Evolutionary conservation across 192 early-diverging fungal species (phyloP).

Genomic region (Backusella liffmaniae): DNA sequence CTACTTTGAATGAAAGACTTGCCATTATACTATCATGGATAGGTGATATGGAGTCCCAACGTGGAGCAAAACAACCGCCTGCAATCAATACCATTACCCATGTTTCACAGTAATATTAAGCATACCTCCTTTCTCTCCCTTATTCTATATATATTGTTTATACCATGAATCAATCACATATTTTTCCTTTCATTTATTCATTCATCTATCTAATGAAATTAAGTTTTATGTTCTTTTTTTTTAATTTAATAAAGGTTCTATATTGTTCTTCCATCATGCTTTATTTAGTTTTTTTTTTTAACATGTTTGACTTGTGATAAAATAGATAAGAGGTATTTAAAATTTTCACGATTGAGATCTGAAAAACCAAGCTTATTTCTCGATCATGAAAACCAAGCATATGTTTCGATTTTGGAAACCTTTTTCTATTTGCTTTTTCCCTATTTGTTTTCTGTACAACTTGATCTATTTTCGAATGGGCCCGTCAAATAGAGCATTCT

Average conservation of each 20-base stretch:
- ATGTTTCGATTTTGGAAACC: background rate
- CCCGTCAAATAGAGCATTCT: background rate
- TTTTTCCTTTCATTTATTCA: background rate
- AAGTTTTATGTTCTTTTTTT: background rate
- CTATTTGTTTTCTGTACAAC: background rate
- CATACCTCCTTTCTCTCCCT: background rate
- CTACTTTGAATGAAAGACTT: background rate
- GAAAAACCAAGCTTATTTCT: background rate
- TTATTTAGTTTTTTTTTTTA: background rate
- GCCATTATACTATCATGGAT: conserved; percentile 10
- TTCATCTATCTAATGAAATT: background rate
- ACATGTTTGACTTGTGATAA: background rate
- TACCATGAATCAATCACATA: background rate
- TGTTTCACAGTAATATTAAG: conserved; percentile 13
- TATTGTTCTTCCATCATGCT: background rate
- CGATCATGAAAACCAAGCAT: background rate
- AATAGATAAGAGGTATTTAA: background rate
- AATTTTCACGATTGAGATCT: background rate
- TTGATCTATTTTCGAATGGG: background rate
- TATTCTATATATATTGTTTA: background rate
- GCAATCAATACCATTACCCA: background rate
- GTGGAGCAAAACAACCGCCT: background rate
- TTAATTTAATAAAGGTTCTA: background rate
- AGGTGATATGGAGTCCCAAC: conserved; percentile 8
- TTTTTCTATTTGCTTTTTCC: background rate